Conservation (phyloP, 2,329 filamentous ascomycete species). For the Fusarium multiceps region DNA sequence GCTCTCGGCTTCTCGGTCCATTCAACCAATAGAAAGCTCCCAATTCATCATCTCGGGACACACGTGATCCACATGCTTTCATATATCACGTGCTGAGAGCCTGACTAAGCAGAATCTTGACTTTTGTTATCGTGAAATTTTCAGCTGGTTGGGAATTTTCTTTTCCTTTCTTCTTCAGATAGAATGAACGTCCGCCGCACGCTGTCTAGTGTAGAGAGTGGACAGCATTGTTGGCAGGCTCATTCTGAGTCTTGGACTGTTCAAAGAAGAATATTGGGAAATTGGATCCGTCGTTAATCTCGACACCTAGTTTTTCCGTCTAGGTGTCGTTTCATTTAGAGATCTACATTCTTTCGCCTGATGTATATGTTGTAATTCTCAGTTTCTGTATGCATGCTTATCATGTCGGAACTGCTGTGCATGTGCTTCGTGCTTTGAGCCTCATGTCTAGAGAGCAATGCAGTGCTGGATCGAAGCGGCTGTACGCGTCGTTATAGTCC, state of each 20-base stretch:
- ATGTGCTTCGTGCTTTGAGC: neutral
- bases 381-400: neutral
- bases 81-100: neutral
- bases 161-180: conserved; percentile 59
- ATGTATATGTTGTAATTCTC: neutral
- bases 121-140: conserved; percentile 12
- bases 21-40: conserved; percentile 52
- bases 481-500: neutral
- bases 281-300: conserved; percentile 68
- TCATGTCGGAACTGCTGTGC: neutral
- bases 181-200: conserved; percentile 60
- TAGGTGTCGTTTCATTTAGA: conserved; percentile 68
- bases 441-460: neutral
- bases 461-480: neutral
- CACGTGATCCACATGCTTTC: conserved; percentile 43
- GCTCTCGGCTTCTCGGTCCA: conserved; percentile 59
- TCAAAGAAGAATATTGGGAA: conserved; percentile 58
- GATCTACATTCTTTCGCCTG: conserved; percentile 63
- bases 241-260: conserved; percentile 52
- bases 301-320: conserved; percentile 61
- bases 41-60: conserved; percentile 53
- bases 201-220: conserved; percentile 49
- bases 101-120: conserved; percentile 11
- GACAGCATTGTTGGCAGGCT: conserved; percentile 47
- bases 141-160: neutral